Evolutionary conservation across 306 rosid genomes (phyloP).

Genomic region (Trifolium repens): DNA sequence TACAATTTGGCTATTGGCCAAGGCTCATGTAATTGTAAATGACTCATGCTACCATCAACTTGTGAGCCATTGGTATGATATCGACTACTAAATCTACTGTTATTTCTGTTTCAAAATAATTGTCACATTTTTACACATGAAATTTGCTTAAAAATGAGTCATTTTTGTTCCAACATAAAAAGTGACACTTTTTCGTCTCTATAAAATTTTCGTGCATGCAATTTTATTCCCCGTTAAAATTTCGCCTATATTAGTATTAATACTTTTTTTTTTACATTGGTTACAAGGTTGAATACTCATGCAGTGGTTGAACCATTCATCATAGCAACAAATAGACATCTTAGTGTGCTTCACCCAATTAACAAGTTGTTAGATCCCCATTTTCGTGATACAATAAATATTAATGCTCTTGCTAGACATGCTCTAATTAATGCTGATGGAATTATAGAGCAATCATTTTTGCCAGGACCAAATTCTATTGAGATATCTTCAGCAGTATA

Average conservation of each 20-base stretch:
- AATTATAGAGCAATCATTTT: constrained; percentile 46
- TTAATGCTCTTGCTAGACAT: constrained; percentile 44
- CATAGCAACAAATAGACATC: constrained; percentile 50
- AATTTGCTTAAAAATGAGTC: too few species aligned
- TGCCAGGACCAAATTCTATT: constrained; percentile 37
- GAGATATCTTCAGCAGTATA: constrained; percentile 45
- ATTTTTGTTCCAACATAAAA: too few species aligned
- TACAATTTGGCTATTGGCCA: constrained; percentile 69
- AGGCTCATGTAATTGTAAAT: constrained; percentile 68
- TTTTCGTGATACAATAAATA: constrained; percentile 51
- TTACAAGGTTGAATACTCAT: constrained; percentile 72
- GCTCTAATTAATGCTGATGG: constrained; percentile 42
- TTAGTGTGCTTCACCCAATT: constrained; percentile 50
- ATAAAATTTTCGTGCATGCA: too few species aligned
- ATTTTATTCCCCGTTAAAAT: too few species aligned
- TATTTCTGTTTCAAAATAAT: background rate
- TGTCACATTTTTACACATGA: background rate
- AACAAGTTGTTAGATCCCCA: constrained; percentile 48
- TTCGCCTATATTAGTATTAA: too few species aligned
- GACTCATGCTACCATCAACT: constrained; percentile 69
- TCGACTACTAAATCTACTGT: background rate
- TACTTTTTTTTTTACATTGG: background rate
- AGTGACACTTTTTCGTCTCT: too few species aligned
- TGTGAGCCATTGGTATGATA: constrained; percentile 62
- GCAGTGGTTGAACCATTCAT: constrained; percentile 70